Base-by-base conservation (phyloP, 768 basidiomycete species). In the Suillus variegatus region DNA sequence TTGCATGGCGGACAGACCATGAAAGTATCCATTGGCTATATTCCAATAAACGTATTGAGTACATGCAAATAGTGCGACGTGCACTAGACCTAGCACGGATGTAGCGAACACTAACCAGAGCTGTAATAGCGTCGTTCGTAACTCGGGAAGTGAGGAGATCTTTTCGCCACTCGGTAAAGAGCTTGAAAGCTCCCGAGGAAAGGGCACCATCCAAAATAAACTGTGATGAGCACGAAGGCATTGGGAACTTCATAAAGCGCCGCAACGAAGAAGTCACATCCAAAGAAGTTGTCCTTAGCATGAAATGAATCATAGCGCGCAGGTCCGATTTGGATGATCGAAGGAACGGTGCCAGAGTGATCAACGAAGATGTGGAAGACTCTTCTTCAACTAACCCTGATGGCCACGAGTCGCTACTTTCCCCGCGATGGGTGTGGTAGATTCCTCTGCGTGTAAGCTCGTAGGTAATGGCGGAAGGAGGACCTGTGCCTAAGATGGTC, bases 1-100 rank as follows among this genome's bases (percentile, higher is more conserved):
- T 76, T 62, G 65, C 74, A 76, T 13, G 76, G 73, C 35, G 78
- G 76, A 64, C 77, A 78, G 68, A 76, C 80, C 77, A 85, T 73
- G 69, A 80, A 81, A 71, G 85, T 80, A 75, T 83, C 80, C 78
- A 85, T 77, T 55, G 84, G 82, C 86, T 88, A 75, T 72, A 76
- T 69, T 67, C 70, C 57, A 41, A 60, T 62, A 69, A 66, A 63
- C 14, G 63, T 51, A 51, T 70, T 74, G 63, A 73, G 70, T 73
- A 73, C 68, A 70, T 62, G 22, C 22, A 20, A 57, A 51, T 46
- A 41, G 56, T 40, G 28, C 32, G 62, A 55, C 65, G 41, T 60
- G 71, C 60, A 65, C 73, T 44, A 10, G 18, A n/a, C 60, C 74
- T 65, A 68, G 66, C 40, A 52, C 46, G 61, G 56, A 65, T 63